A percentile compares a stretch with the other conserved stretches of the same genome.
Conservation (phyloP, 257 asterid species). For the Nicotiana tabacum region DNA sequence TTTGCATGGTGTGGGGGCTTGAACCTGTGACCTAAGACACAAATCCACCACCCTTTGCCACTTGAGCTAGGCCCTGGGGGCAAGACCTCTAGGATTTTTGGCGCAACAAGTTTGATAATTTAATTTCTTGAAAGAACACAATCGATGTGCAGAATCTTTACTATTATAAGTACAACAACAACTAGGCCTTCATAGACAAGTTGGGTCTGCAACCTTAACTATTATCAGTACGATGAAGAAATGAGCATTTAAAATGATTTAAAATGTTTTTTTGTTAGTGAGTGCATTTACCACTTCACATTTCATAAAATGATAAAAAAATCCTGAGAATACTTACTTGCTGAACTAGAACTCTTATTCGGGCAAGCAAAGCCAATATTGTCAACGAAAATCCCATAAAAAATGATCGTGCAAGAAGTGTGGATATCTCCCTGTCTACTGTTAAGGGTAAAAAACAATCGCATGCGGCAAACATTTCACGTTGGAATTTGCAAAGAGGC, state of each 20-base stretch:
- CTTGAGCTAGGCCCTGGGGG: too few species aligned
- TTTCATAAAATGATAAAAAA: neutral
- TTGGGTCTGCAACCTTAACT: neutral
- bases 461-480: neutral
- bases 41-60: too few species aligned
- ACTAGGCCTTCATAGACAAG: too few species aligned
- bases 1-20: too few species aligned
- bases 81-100: too few species aligned
- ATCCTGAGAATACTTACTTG: constrained; percentile 45
- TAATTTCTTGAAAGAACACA: neutral
- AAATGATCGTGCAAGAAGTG: constrained; percentile 80
- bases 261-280: neutral
- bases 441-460: constrained; percentile 37
- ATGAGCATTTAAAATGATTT: neutral
- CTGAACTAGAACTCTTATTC: constrained; percentile 81
- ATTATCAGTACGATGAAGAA: neutral
- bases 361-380: constrained; percentile 71
- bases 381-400: constrained; percentile 83
- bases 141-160: neutral
- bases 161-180: neutral
- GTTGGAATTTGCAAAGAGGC: neutral
- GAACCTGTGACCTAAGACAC: too few species aligned
- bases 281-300: neutral
- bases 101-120: too few species aligned
- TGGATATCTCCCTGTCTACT: constrained; percentile 62